phyloP scores from a whole-genome alignment of 2,329 filamentous ascomycete genomes.

The Penicillium hordei region DNA sequence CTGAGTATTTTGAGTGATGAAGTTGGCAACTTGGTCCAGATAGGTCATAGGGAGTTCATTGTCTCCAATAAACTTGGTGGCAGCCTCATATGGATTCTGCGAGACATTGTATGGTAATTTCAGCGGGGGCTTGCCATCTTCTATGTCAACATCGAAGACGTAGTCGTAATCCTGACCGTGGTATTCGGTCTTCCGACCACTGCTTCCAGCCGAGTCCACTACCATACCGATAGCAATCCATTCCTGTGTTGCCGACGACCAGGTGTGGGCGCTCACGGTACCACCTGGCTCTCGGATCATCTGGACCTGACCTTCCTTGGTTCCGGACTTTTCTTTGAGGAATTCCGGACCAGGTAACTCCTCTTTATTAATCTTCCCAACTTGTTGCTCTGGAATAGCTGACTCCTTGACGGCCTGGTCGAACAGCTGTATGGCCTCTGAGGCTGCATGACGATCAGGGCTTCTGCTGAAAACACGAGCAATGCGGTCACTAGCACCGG shows the following conservation, averaged over 20 bases:
- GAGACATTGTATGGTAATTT: slow-evolving; percentile 93
- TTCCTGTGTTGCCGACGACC: slow-evolving; percentile 69
- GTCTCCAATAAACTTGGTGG: slow-evolving; percentile 84
- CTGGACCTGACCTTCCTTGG: slow-evolving; percentile 94
- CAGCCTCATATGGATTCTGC: slow-evolving; percentile 88
- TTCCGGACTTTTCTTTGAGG: slow-evolving; percentile 74
- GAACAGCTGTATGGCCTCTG: slow-evolving; percentile 69
- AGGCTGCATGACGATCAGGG: slow-evolving; percentile 66
- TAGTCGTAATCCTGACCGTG: slow-evolving; percentile 90
- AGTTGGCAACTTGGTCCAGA: slow-evolving; percentile 87
- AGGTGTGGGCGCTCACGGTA: slow-evolving; percentile 81
- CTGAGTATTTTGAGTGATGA: slow-evolving; percentile 86
- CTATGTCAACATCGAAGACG: slow-evolving; percentile 94
- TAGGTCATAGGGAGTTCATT: slow-evolving; percentile 87
- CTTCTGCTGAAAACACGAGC: slow-evolving; percentile 80
- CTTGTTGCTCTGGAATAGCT: slow-evolving; percentile 81
- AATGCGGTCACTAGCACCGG: slow-evolving; percentile 83
- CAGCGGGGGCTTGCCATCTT: slow-evolving; percentile 86
- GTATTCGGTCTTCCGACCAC: slow-evolving; percentile 72
- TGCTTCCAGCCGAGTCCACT: slow-evolving; percentile 82
- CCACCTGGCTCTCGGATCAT: slow-evolving; percentile 84
- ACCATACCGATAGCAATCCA: slow-evolving; percentile 94
- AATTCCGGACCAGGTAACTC: slow-evolving; percentile 87
- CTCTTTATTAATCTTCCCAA: slow-evolving; percentile 85
- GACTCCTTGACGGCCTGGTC: slow-evolving; percentile 79